phyloP scores from a whole-genome alignment of 345 rosid species.

The Eucalyptus cloeziana region DNA sequence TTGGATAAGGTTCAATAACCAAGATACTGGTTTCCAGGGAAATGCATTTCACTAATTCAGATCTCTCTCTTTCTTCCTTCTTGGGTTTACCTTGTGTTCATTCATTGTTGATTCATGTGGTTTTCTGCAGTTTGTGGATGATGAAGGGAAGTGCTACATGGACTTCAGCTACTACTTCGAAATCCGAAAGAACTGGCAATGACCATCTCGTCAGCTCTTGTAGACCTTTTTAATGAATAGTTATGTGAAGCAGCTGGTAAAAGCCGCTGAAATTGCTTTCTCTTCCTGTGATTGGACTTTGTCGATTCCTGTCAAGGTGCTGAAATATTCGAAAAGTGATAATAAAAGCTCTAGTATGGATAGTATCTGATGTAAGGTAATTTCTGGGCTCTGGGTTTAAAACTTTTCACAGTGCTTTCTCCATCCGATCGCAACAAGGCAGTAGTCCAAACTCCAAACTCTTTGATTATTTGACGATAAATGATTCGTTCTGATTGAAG shows the following conservation, averaged over 20 bases:
- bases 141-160: constrained; percentile 18
- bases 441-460: background rate
- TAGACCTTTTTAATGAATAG: background rate
- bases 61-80: background rate
- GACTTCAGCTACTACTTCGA: constrained; percentile 19
- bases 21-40: background rate
- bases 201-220: background rate
- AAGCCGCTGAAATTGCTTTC: background rate
- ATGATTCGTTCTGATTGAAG: background rate
- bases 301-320: background rate
- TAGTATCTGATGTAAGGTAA: background rate
- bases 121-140: constrained; percentile 15
- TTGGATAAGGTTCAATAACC: background rate
- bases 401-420: background rate
- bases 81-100: background rate
- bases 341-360: background rate
- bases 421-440: background rate
- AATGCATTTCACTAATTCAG: background rate
- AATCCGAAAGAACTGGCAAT: constrained; percentile 22
- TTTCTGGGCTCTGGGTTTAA: background rate
- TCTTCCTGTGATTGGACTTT: background rate
- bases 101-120: background rate
- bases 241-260: background rate
- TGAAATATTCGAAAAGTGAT: background rate
- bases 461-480: background rate